Conservation (phyloP, 352 stramenopile genomes). For the Phytophthora kernoviae region DNA sequence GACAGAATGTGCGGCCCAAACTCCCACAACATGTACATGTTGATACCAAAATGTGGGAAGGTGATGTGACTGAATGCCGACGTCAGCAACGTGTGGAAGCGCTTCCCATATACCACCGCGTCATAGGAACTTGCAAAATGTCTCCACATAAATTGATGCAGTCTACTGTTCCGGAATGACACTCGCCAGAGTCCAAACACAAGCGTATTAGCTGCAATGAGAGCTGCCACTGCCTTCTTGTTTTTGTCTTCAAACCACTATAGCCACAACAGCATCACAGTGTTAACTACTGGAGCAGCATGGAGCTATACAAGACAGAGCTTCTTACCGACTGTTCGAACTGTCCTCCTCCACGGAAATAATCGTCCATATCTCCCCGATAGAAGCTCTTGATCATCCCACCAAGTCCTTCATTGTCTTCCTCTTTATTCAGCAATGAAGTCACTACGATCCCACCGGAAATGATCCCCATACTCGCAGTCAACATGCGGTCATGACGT, state of each 20-base stretch:
- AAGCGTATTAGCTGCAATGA: constrained; percentile 73
- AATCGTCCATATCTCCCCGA: constrained; percentile 28
- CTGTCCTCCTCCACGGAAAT: constrained; percentile 27
- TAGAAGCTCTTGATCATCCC: constrained; percentile 32
- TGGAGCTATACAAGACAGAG: not conserved
- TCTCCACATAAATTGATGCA: constrained; percentile 82
- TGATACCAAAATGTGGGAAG: constrained; percentile 80
- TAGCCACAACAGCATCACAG: constrained; percentile 7
- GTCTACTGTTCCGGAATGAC: constrained; percentile 46
- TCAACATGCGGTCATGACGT: constrained; percentile 47
- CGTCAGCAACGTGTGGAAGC: constrained; percentile 76
- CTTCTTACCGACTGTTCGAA: constrained; percentile 27
- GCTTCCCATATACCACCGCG: constrained; percentile 64
- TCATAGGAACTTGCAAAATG: constrained; percentile 87
- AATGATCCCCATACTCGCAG: constrained; percentile 55
- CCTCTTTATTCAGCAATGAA: constrained; percentile 21
- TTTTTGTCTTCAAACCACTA: constrained; percentile 70
- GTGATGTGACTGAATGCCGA: constrained; percentile 87
- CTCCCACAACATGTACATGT: constrained; percentile 92
- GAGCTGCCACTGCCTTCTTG: constrained; percentile 50
- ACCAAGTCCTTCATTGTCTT: constrained; percentile 5
- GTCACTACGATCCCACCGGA: constrained; percentile 52
- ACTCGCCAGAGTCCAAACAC: constrained; percentile 79
- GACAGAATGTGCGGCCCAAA: constrained; percentile 76
- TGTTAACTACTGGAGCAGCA: not conserved